Evolutionary conservation across 495 filamentous ascomycete species (phyloP), one percentile per base, ranked within the genome.

Genomic region (Neurospora sublineolata): DNA sequence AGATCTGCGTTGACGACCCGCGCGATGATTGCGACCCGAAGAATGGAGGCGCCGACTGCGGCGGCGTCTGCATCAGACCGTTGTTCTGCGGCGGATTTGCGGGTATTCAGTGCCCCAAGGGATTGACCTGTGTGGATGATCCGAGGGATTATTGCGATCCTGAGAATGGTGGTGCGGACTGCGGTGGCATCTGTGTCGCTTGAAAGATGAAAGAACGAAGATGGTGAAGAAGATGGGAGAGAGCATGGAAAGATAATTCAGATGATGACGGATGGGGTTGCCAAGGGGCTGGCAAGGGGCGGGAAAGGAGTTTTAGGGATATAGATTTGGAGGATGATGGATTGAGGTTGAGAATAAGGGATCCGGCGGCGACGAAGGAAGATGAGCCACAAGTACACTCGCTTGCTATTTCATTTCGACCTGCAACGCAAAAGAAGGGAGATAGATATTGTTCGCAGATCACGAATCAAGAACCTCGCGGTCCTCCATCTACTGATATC

Each of bases 1-100:
- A 73, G 60, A 74, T 76, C 60, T 80, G 79, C 74, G 71, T 79
- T 30, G 77, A 79, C 30, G 74, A 79, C 68, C 78, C 78, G 0
- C 72, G 73, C 40, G 37, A 37, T 20, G 70, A 76, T 23, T 80
- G 78, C 68, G 73, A 76, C 60, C 73, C 72, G 4, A 10, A 39
- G 39, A 76, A 75, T 4, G 46, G 60, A 27, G 77, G 77, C 5
- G 14, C 12, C 14, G 52, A 64, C 27, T 79, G 79, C 72, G 77
- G 79, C 14, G 76, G 77, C 27, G 79, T 79, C 69, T 80, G 79
- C 52, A 75, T 80, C 33, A 68, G 69, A 70, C 70, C 76, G 20
- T 33, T 44, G 14, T 75, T 80, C 40, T 80, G 79, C 40, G 78
- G 79, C 7, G 79, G 79, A 9, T 72, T 80, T 11, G 75, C 75